Base-by-base conservation (phyloP, 352 stramenopile species). In the Pythium pyrilobum region DNA sequence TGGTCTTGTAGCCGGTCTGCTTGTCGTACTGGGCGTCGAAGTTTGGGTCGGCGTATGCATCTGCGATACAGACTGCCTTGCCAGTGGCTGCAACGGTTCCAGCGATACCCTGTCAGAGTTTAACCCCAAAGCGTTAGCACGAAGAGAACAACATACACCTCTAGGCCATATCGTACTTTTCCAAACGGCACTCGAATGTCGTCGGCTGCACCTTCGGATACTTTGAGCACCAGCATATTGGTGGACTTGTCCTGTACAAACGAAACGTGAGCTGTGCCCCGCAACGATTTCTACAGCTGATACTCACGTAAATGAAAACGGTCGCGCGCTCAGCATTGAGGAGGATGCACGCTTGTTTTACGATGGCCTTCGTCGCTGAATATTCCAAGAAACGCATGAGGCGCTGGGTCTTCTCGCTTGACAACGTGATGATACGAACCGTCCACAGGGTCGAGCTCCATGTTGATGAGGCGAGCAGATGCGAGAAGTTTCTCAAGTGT, bases 11-110 rank as follows among this genome's bases (percentile, higher is more conserved):
- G 3, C 92, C 93, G 11, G 89, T 97, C 47, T 89, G 70, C 38
- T 90, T 71, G 46, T 97, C 92, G 59, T 97, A 95, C 27, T 94
- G 75, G 43, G 73, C 75, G 55, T 98, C 91, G 59, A 98, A 98
- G 47, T 89, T 88, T 1, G 80, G 63, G 51, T 98, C 92, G n/a
- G 89, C 60, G 59, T 98, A 98, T 1, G 92, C 94, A 59, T 98
- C 87, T 6, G 59, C 67, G 44, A 98, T 96, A 64, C 97, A 97
- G 49, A 97, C 74, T 1, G 76, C 53, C 45, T 91, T 80, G 31
- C 82, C 81, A 0, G 73, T 96, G 16, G 71, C 67, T 0, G 90
- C 88, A 15, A 96, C 89, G 5, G 74, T 87, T 5, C 92, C 93
- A 23, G 89, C 87, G 41, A 98, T 89, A 13, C 92, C 92, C 72